phyloP scores from a whole-genome alignment of 176 grass and related monocot species.

The Hsuehochloa calcarea region DNA sequence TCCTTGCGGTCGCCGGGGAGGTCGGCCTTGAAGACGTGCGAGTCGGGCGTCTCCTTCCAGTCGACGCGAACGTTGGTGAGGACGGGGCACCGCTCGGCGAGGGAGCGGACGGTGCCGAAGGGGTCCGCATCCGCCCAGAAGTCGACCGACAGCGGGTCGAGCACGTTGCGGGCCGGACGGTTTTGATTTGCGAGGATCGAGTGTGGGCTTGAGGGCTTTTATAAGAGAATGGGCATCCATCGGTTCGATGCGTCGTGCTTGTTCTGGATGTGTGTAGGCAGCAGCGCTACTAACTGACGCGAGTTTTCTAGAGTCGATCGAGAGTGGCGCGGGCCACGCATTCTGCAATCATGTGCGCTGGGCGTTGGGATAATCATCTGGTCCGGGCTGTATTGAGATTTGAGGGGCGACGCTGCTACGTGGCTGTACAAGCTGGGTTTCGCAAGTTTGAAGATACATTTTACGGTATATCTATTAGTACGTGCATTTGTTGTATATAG shows the following conservation, averaged over 20 bases:
- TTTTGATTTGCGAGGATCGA: too few relatives aligned
- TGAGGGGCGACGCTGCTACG: too few relatives aligned
- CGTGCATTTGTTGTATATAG: too few relatives aligned
- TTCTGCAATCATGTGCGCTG: too few relatives aligned
- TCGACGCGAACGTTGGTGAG: conserved; percentile 58
- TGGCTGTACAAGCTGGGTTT: too few relatives aligned
- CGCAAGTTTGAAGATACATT: too few relatives aligned
- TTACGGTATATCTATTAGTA: too few relatives aligned
- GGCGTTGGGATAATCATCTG: too few relatives aligned
- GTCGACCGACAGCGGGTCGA: conserved; percentile 45
- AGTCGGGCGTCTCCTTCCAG: conserved; percentile 58
- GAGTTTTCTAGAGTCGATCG: not conserved
- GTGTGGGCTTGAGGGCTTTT: not conserved
- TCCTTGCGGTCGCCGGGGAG: conserved; percentile 50
- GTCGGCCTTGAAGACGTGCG: conserved; percentile 54
- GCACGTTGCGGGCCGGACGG: conserved; percentile 36
- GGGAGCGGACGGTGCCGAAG: conserved; percentile 35
- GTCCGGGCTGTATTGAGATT: too few relatives aligned
- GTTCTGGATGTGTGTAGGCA: not conserved
- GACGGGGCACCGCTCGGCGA: conserved; percentile 35
- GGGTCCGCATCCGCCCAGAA: conserved; percentile 43
- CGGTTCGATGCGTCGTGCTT: not conserved
- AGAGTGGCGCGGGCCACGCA: too few relatives aligned
- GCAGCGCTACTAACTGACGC: not conserved
- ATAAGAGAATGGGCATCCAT: not conserved